phyloP scores from a whole-genome alignment of 495 filamentous ascomycete genomes.

The Penicillium flavigenum region DNA sequence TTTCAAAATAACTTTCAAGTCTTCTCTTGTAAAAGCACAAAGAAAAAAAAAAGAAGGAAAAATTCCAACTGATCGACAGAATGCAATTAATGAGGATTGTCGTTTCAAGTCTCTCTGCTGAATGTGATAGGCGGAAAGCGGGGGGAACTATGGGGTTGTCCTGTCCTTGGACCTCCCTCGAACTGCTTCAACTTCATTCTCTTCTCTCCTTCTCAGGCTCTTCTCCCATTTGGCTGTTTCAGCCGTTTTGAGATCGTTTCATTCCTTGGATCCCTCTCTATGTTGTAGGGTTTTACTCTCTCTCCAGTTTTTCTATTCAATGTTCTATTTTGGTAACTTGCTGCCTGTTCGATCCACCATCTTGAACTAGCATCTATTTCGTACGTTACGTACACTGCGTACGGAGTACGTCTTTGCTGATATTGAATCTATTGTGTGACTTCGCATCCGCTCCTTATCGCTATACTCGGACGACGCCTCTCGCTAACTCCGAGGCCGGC shows the following conservation, averaged over 20 bases:
- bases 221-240: not conserved
- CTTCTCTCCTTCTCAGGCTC: conserved; percentile 3
- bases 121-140: conserved; percentile 28
- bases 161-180: not conserved
- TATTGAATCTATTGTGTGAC: not conserved
- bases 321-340: conserved; percentile 8
- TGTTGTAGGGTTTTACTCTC: not conserved
- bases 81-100: conserved; percentile 28
- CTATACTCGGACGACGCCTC: not conserved
- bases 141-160: conserved; percentile 2
- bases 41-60: not conserved
- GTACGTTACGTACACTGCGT: not conserved
- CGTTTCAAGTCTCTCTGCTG: conserved; percentile 14
- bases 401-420: not conserved
- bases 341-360: conserved; percentile 5
- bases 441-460: not conserved
- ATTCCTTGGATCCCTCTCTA: not conserved
- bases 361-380: not conserved
- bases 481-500: not conserved
- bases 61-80: conserved; percentile 26
- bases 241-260: not conserved
- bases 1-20: conserved; percentile 6
- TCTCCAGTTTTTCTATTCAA: not conserved
- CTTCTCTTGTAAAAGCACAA: not conserved
- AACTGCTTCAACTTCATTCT: not conserved